Evolutionary conservation across 225 moss, liverwort and hornwort species (phyloP), one percentile per base, ranked within the genome.

Genomic region (Takakia lepidozioides): DNA sequence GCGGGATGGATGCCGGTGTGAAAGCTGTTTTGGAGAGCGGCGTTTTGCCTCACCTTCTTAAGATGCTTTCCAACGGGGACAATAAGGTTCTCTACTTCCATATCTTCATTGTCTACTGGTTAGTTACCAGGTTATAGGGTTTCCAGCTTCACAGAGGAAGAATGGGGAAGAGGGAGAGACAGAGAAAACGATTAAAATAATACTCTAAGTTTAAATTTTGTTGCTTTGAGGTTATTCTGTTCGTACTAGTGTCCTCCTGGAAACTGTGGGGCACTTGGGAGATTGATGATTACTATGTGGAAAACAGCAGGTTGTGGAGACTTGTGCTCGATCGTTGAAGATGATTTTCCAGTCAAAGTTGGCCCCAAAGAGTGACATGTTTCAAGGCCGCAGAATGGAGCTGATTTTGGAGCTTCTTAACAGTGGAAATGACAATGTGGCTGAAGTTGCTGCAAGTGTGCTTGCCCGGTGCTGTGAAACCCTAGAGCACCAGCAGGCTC

Each of bases 281-380:
- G n/a, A n/a, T n/a, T n/a, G n/a, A n/a, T n/a, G n/a, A n/a, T n/a
- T n/a, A n/a, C n/a, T n/a, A n/a, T n/a, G n/a, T n/a, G n/a, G n/a
- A n/a, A n/a, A n/a, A n/a, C n/a, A 46, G 26, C 84, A 98, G 95
- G 95, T 98, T 25, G 95, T 87, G 28, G 95, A 90, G 75, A 82
- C 95, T 9, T 90, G 95, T 68, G 95, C 95, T 20, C 87, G 95
- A 51, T 84, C 90, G 17, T 49, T 98, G 38, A 98, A 98, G 75
- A 91, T 90, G 95, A 98, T 98, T 28, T 98, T 98, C 27, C 95
- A 90, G 52, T 98, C 95, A 32, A 80, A 84, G 1, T 59, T 87
- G 68, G 95, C 95, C 51, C 90, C 95, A n/a, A 98, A 80, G 70
- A 78, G 85, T 57, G 95, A 98, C 48, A 91, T 98, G 80, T 85